Evolutionary conservation across 176 grass and related monocot genomes (phyloP).

Genomic region (Cocos nucifera): DNA sequence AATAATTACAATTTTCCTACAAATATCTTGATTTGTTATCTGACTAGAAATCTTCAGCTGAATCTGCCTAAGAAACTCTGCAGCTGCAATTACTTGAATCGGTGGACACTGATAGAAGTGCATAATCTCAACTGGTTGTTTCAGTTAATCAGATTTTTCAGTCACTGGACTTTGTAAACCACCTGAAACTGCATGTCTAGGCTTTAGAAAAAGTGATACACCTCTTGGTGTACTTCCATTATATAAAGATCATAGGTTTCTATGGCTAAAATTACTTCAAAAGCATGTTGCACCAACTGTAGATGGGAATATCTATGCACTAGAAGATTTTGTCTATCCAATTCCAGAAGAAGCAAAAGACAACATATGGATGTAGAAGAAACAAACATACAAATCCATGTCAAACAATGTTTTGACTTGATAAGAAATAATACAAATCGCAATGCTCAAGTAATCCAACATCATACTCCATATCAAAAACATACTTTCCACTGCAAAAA

Average conservation of each 20-base stretch:
- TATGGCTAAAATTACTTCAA: slow-evolving; percentile 14
- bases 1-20: too few relatives aligned
- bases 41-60: slow-evolving; percentile 61
- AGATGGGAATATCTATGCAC: too few relatives aligned
- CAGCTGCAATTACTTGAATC: slow-evolving; percentile 54
- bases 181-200: slow-evolving; percentile 29
- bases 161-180: slow-evolving; percentile 28
- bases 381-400: too few relatives aligned
- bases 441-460: neutral
- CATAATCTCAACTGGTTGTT: slow-evolving; percentile 25
- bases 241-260: slow-evolving; percentile 22
- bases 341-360: too few relatives aligned
- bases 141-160: slow-evolving; percentile 19
- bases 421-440: too few relatives aligned
- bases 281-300: too few relatives aligned
- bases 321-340: too few relatives aligned
- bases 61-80: slow-evolving; percentile 54
- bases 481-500: slow-evolving; percentile 22
- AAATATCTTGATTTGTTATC: slow-evolving; percentile 7
- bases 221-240: slow-evolving; percentile 21
- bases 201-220: neutral
- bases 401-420: too few relatives aligned
- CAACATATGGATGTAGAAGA: too few relatives aligned
- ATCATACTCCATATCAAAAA: too few relatives aligned
- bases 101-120: slow-evolving; percentile 69